Evolutionary conservation across 2,329 filamentous ascomycete genomes (phyloP).

Genomic region (Curvularia lunata): DNA sequence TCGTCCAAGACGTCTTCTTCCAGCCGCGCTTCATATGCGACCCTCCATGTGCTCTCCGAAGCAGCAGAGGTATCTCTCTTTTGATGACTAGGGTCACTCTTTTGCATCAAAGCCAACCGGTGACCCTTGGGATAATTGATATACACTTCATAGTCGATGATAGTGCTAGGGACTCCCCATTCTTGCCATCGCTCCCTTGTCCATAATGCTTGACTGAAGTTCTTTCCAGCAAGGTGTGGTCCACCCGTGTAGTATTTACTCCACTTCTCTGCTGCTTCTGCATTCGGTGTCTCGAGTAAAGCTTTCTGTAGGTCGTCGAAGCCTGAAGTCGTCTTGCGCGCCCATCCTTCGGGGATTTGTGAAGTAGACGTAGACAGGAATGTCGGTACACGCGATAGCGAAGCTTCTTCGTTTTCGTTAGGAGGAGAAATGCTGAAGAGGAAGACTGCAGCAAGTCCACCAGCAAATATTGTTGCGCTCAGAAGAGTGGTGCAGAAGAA

Average conservation of each 20-base stretch:
- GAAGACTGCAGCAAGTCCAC: slow-evolving; percentile 47
- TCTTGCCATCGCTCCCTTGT: slow-evolving; percentile 58
- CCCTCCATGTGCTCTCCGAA: slow-evolving; percentile 58
- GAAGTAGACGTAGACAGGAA: slow-evolving; percentile 29
- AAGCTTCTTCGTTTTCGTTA: slow-evolving; percentile 35
- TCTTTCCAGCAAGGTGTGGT: slow-evolving; percentile 60
- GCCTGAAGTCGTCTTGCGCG: slow-evolving; percentile 54
- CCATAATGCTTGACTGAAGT: slow-evolving; percentile 59
- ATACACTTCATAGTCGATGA: slow-evolving; percentile 59
- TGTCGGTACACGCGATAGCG: slow-evolving; percentile 8
- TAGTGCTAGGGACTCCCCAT: slow-evolving; percentile 55
- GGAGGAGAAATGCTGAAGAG: slow-evolving; percentile 48
- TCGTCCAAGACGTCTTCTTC: slow-evolving; percentile 85
- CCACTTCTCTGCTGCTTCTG: slow-evolving; percentile 58
- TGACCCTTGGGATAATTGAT: slow-evolving; percentile 59
- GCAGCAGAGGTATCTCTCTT: slow-evolving; percentile 20
- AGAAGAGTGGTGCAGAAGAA: slow-evolving; percentile 69
- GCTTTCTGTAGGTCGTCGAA: slow-evolving; percentile 63
- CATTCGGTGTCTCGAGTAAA: slow-evolving; percentile 60
- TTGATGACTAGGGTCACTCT: slow-evolving; percentile 62
- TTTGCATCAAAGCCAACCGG: slow-evolving; percentile 54
- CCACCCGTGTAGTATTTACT: slow-evolving; percentile 59
- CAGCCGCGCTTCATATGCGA: slow-evolving; percentile 79
- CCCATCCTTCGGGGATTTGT: slow-evolving; percentile 49
- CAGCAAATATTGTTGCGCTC: slow-evolving; percentile 45